Conservation (phyloP, 768 basidiomycete species). For the Amylocystis lapponica region DNA sequence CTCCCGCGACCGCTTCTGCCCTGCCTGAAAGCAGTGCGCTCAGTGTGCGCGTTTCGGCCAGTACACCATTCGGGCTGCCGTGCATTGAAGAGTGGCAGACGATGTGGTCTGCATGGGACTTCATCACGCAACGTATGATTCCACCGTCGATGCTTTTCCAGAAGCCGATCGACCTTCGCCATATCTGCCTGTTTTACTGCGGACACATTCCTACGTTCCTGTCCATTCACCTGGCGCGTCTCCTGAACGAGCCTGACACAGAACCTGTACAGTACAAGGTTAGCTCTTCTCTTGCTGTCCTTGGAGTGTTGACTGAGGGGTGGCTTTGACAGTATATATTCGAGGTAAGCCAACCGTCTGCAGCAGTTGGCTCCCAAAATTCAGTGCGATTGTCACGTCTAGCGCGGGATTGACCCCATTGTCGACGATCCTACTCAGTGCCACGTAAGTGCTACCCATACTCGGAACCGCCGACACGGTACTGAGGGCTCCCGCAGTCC, state of each 20-base stretch:
- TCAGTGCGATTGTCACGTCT: too few relatives aligned
- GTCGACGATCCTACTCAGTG: constrained; percentile 86
- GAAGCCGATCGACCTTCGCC: constrained; percentile 90
- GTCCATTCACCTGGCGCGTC: constrained; percentile 80
- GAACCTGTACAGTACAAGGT: constrained; percentile 81
- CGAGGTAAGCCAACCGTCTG: constrained; percentile 41
- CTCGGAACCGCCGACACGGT: not conserved
- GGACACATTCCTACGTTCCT: constrained; percentile 93
- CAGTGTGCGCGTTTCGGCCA: not conserved
- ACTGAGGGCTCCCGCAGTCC: constrained; percentile 38
- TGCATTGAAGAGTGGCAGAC: constrained; percentile 71
- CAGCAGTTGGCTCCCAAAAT: constrained; percentile 8
- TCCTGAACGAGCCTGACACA: constrained; percentile 73
- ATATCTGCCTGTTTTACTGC: constrained; percentile 95
- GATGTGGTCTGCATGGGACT: constrained; percentile 90
- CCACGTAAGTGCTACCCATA: constrained; percentile 49
- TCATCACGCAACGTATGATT: constrained; percentile 79
- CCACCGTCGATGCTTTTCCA: constrained; percentile 77
- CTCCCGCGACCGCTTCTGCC: not conserved
- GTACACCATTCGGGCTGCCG: constrained; percentile 54
- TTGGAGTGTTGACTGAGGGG: constrained; percentile 1
- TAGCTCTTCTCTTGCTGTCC: constrained; percentile 8
- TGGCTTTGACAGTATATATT: constrained; percentile 80
- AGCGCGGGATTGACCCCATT: constrained; percentile 94
- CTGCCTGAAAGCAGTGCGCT: not conserved